Evolutionary conservation across 164 flowering plant genomes (phyloP), one percentile per base, ranked within the genome.

Genomic region (Hamamelis virginiana): DNA sequence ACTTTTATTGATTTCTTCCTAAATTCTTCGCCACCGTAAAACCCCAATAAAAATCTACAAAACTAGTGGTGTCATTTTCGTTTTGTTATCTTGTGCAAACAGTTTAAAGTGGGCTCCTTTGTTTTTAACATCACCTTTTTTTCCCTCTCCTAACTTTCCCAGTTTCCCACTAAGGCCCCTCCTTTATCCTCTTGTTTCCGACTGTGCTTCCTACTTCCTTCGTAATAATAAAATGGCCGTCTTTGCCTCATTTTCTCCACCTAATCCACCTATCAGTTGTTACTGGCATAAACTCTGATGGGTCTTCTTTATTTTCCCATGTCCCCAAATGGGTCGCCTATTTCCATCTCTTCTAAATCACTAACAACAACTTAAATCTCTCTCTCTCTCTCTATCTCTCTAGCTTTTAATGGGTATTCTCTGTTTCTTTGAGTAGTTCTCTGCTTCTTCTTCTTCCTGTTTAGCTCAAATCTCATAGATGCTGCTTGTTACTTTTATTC

Each of bases 1-100:
- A 28, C 11, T 25, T 67, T 66, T 69, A 27, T 27, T 14, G 3
- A 41, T 66, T 50, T 25, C 25, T 5, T 27, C 57, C 28, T 25
- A 55, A 55, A 22, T 70, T 66, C 61, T 69, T 69, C 74, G 71
- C 65, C 78, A 75, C 77, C 70, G 45, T 48, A 74, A 50, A 21
- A 41, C 27, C 27, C 51, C 43, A 15, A 33, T 27, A 56, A 55
- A n/a, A 52, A 38, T 38, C 58, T 22, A 64, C 19, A 62, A 63
- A 14, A 18, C n/a, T 2, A 41, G 41, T 33, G 41, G 41, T 55
- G 63, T 56, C 64, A 26, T 69, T 64, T 64, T 69, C 56, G 5
- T 52, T 43, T 55, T 61, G 56, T 57, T 66, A 46, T 66, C 65
- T 45, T 33, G 45, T 74, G 68, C 58, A 62, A 33, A 52, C 15